These are phyloP conservation scores for Epichloe baconii DNA, from an alignment of 2,329 filamentous ascomycete species.

Conservation along the genomic window DNA sequence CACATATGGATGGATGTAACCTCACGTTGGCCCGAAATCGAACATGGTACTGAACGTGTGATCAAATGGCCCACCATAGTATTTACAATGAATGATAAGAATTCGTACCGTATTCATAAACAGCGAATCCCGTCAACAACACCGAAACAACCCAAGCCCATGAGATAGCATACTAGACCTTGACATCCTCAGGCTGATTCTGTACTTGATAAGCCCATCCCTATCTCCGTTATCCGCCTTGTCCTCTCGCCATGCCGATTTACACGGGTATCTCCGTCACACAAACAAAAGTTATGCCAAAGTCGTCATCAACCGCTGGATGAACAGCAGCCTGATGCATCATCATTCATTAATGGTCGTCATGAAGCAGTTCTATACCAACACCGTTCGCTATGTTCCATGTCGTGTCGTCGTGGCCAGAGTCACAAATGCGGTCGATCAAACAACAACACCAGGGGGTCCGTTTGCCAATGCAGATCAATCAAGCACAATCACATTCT, in stretches of 20 bases:
- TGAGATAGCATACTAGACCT: neutral
- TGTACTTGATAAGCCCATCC: neutral
- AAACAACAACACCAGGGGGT: neutral
- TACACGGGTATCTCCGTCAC: conserved; percentile 2
- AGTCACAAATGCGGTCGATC: neutral
- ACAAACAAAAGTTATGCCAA: neutral
- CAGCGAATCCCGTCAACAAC: neutral
- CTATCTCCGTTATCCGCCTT: neutral
- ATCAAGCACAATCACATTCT: conserved; percentile 20
- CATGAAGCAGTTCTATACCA: conserved; percentile 4
- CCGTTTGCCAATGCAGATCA: conserved; percentile 8
- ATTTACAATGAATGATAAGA: neutral
- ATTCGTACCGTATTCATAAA: neutral
- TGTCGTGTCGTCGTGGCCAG: neutral
- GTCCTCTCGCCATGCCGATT: neutral
- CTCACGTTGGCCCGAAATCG: no score
- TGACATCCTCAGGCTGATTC: neutral
- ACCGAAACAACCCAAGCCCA: neutral
- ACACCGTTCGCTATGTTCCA: conserved; percentile 6
- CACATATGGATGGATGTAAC: neutral
- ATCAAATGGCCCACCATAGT: neutral
- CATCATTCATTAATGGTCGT: neutral
- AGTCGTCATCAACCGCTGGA: neutral
- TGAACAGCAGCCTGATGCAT: neutral
- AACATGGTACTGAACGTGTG: neutral